Conservation (phyloP, 306 rosid genomes). For the Albizia julibrissin region DNA sequence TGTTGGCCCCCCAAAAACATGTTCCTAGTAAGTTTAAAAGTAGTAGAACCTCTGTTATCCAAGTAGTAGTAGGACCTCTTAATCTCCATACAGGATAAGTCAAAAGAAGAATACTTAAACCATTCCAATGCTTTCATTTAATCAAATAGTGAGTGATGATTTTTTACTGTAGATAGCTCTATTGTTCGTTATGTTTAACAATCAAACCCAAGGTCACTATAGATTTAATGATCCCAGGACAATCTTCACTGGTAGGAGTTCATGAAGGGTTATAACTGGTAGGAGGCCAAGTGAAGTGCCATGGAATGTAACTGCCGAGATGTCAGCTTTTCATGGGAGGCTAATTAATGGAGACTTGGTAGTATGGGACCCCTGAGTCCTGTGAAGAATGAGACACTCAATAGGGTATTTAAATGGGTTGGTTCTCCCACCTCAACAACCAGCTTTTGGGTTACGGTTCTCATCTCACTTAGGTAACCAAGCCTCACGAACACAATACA, state of each 20-base stretch:
- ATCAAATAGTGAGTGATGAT: neutral
- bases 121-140: neutral
- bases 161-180: neutral
- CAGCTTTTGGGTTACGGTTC: neutral
- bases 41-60: neutral
- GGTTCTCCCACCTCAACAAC: no score
- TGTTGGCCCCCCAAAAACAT: neutral
- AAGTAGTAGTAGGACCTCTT: neutral
- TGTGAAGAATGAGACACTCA: no score
- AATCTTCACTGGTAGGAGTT: neutral
- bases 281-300: no score
- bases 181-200: neutral
- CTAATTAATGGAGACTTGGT: no score
- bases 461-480: neutral
- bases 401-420: no score
- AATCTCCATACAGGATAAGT: neutral
- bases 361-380: no score
- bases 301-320: no score
- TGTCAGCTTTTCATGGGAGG: no score
- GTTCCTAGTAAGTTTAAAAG: neutral
- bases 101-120: neutral
- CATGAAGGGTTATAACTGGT: no score
- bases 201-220: neutral
- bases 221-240: neutral
- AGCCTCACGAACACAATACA: conserved; percentile 14